Conservation (phyloP, 2,329 filamentous ascomycete genomes). For the Colletotrichum sp. region DNA sequence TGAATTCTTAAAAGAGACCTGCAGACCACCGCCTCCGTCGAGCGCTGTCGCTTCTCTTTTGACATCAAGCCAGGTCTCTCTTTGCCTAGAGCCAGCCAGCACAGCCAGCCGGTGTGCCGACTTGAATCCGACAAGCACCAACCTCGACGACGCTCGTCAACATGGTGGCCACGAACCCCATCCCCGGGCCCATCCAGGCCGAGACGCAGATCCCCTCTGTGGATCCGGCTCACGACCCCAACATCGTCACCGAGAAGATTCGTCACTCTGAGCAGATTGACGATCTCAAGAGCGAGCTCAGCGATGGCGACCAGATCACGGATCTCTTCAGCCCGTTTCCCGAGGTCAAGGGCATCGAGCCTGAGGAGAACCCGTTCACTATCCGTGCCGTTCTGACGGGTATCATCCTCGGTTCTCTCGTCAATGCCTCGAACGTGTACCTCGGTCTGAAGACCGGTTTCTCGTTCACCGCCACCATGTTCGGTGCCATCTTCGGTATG, state of each 20-base stretch:
- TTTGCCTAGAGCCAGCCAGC: slow-evolving; percentile 5
- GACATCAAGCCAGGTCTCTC: slow-evolving; percentile 7
- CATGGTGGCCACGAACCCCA: slow-evolving; percentile 1
- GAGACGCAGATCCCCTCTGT: slow-evolving; percentile 3
- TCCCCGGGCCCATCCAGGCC: slow-evolving; percentile 7
- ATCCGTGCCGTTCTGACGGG: slow-evolving; percentile 60
- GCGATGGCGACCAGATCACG: slow-evolving; percentile 32
- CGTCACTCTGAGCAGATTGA: slow-evolving; percentile 9
- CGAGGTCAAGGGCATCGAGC: slow-evolving; percentile 41
- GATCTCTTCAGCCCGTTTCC: slow-evolving; percentile 48
- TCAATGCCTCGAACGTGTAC: slow-evolving; percentile 68
- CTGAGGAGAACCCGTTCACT: slow-evolving; percentile 56
- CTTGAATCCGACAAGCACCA: not conserved
- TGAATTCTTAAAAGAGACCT: not conserved
- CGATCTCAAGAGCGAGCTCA: slow-evolving; percentile 18
- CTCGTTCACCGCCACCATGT: slow-evolving; percentile 52
- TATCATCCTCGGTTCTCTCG: slow-evolving; percentile 60
- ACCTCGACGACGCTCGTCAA: not conserved
- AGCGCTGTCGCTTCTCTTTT: not conserved
- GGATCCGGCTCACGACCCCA: slow-evolving; percentile 6
- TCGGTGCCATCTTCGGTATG: slow-evolving; percentile 63
- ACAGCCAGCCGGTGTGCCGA: not conserved
- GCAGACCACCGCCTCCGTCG: not conserved
- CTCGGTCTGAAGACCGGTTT: slow-evolving; percentile 61
- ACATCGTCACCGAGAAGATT: slow-evolving; percentile 1